Evolutionary conservation across 495 filamentous ascomycete genomes (phyloP).

Genomic region (Recurvomyces mirabilis): DNA sequence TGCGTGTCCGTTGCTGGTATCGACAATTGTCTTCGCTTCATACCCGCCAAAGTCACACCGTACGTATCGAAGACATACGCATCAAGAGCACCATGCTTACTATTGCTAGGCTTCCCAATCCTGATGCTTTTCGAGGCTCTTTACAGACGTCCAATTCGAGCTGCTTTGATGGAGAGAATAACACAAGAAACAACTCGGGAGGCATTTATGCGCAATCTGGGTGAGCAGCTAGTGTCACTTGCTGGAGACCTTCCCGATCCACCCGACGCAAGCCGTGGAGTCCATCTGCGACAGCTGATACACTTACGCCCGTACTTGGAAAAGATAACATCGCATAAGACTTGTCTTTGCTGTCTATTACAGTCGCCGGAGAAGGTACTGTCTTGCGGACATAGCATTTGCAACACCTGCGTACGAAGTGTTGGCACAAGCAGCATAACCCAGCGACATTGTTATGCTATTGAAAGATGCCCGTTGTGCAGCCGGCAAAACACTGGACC

Average conservation of each 20-base stretch:
- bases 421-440: slow-evolving; percentile 14
- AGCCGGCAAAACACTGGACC: slow-evolving; percentile 12
- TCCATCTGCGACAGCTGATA: neutral
- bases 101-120: neutral
- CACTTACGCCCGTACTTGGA: neutral
- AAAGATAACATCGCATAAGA: neutral
- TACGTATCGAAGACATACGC: slow-evolving; percentile 1
- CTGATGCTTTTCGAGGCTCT: neutral
- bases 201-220: neutral
- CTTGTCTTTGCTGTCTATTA: slow-evolving; percentile 26
- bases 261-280: neutral
- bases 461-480: neutral
- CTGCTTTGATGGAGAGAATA: neutral
- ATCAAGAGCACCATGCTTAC: neutral
- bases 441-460: neutral
- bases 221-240: neutral
- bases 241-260: neutral
- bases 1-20: neutral
- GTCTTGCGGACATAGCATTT: slow-evolving; percentile 27
- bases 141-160: neutral
- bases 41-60: slow-evolving; percentile 1
- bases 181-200: neutral
- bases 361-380: slow-evolving; percentile 24
- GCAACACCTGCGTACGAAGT: slow-evolving; percentile 26
- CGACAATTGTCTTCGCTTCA: neutral